Base-by-base conservation (phyloP, 2,329 filamentous ascomycete genomes). In the Lasiodiplodia gonubiensis region DNA sequence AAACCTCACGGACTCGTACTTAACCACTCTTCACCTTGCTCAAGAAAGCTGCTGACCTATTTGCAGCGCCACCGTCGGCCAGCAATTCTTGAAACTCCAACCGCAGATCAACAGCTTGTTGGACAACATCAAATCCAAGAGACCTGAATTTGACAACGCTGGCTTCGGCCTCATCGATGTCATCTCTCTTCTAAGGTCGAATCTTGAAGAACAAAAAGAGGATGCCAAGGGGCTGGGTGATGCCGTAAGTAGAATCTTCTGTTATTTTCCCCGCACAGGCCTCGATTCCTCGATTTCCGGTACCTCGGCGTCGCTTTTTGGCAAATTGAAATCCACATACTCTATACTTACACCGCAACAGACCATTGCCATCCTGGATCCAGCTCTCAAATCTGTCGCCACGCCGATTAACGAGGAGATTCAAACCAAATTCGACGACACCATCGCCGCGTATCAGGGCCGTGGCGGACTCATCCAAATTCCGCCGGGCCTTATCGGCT, bases 61-160 rank as follows among this genome's bases (percentile, higher is more conserved):
- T 18, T 8, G 3, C 4, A 66, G 63, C 6, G 48, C 63, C 25
- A 66, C 63, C 7, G 63, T 66, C 1, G 63, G 63, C 39, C 52
- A 54, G 25, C 53, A 66, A 35, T 55, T 66, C 37, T 11, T 66
- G 5, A 7, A 48, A 3, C 52, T 66, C 2, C 37, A 66, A 7
- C 63, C 63, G 6, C 51, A 66, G 27, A 66, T 66, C 18, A 46
- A 55, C n/a, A 57, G 51, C 25, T 27, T 66, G 25, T 39, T 66
- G 23, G 63, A 48, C 51, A 66, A 66, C 37, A 55, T 66, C 52
- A 66, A 51, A 27, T 30, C 48, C 39, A 66, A 66, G 63, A 16
- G 46, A 6, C 52, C 63, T 5, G 52, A 66, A 12, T 48, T 55
- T 14, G 6, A 66, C 14, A 66, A 57, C 10, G 63, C 63, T 1